Evolutionary conservation across 768 basidiomycete genomes (phyloP), one percentile per base, ranked within the genome.

Genomic region (Cubamyces sp.): DNA sequence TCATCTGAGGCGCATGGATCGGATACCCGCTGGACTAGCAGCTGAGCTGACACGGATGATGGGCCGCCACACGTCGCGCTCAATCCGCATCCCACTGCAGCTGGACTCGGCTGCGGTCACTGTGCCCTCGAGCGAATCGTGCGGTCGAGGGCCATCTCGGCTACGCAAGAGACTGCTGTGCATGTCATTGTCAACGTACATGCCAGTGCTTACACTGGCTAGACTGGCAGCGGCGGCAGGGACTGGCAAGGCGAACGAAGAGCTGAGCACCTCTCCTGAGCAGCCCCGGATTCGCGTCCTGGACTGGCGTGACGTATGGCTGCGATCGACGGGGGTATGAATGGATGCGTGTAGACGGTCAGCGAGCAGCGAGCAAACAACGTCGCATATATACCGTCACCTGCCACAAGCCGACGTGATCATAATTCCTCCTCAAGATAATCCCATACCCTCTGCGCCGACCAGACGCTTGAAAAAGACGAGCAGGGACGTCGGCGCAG

Each of bases 201-300:
- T 34, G 34, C 11, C 34, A 30, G 28, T 3, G 8, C 8, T n/a
- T n/a, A n/a, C n/a, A n/a, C 3, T 8, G 3, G 28, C 28, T 30
- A 8, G 28, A 8, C 3, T 8, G 3, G 23, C 23, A 25, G 47
- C 25, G 5, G 47, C 47, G 12, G 23, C 47, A 48, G 47, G 26
- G 26, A 49, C 25, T 23, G 48, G 9, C 25, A 1, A 23, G 23
- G 14, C 23, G 26, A 26, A 3, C 19, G 5, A 41, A 11, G 40
- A 15, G 19, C 40, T 40, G 40, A 26, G 28, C 26, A 51, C 37
- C 57, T 15, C 18, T 43, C 46, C 56, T 57, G 37, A 25, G 11
- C 9, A 43, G 39, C 57, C 57, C 57, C 48, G 50, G 55, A 57
- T 52, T 56, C 47, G 53, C 61, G 40, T 30, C 47, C 56, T 34